A percentile compares a stretch with the other conserved stretches of the same genome.
phyloP scores from a whole-genome alignment of 2,329 filamentous ascomycete species.

The Cytospora paraplurivora region DNA sequence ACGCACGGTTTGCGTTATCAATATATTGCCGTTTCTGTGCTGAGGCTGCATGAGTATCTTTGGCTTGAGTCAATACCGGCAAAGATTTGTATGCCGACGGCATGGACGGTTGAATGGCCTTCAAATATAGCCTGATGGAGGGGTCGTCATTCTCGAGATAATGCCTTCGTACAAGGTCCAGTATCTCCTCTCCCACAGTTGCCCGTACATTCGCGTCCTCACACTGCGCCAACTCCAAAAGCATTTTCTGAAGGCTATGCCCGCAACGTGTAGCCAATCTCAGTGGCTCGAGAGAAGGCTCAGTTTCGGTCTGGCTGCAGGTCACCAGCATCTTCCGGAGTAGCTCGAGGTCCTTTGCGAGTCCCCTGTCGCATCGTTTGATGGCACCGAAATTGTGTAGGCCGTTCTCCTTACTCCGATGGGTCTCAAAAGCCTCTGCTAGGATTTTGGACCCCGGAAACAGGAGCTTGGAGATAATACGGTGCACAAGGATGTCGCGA shows the following conservation, averaged over 20 bases:
- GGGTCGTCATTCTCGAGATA: conserved; percentile 33
- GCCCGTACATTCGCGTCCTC: not conserved
- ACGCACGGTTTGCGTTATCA: not conserved
- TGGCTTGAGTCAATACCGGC: not conserved
- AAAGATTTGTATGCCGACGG: conserved; percentile 19
- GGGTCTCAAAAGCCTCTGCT: conserved; percentile 25
- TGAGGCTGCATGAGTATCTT: not conserved
- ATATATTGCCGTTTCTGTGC: conserved; percentile 1
- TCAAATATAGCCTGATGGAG: conserved; percentile 30
- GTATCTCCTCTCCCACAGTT: conserved; percentile 27
- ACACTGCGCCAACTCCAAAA: not conserved
- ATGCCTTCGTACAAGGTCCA: conserved; percentile 33
- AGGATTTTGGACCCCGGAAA: conserved; percentile 29
- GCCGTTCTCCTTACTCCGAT: conserved; percentile 1
- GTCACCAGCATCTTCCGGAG: conserved; percentile 35
- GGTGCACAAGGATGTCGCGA: conserved; percentile 39
- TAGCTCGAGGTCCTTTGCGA: conserved; percentile 36
- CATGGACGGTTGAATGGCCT: conserved; percentile 8
- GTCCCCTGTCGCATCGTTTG: conserved; percentile 31
- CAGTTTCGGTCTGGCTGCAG: conserved; percentile 16
- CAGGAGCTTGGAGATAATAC: conserved; percentile 38
- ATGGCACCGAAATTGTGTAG: conserved; percentile 28
- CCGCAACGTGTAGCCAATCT: not conserved
- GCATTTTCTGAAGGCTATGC: not conserved
- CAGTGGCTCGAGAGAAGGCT: not conserved